Evolutionary conservation across 176 grass and related monocot genomes (phyloP), one percentile per base, ranked within the genome.

Genomic region (Alopecurus myosuroides): DNA sequence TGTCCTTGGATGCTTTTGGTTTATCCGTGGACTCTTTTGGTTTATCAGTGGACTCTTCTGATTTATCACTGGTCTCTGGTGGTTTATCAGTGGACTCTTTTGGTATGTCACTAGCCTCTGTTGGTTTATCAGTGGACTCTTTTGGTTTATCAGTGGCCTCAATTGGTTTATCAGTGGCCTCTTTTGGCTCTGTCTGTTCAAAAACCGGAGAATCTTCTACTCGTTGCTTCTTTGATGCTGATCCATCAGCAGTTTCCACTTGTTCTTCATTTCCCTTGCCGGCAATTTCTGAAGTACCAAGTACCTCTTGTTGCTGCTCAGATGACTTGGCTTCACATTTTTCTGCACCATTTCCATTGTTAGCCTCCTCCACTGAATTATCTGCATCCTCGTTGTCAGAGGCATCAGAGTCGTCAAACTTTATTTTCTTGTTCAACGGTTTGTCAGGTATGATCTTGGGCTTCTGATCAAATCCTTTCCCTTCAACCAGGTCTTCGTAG

Each of bases 401-500:
- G 44, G 92, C 94, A 93, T 92, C 95, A 55, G 95, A 93, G 70
- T 98, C 89, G 11, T 75, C 89, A 74, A 95, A 98, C 50, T 64
- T 98, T 82, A 95, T 94, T 61, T 70, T 95, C 80, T 89, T 98
- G 83, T 98, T 98, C 35, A 89, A 55, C n/a, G 91, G 91, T 79
- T 94, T 95, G 22, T 70, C 78, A 52, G 82, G 69, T 49, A 87
- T 77, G 46, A 31, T 53, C 53, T 66, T 88, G 84, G 77, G 23
- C 62, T 86, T 85, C 35, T 40, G 84, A 77, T 65, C 33, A 0
- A 71, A 77, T 57, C 88, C 74, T 78, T 90, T 90, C 56, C 87
- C 88, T 51, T 94, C 86, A 42, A 98, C 75, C 26, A 98, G 68
- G 36, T 95, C 93, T 73, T 92, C 93, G 0, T 90, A 98, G 29